Evolutionary conservation across 495 filamentous ascomycete species (phyloP).

Genomic region (Lasiosphaeria hispida): DNA sequence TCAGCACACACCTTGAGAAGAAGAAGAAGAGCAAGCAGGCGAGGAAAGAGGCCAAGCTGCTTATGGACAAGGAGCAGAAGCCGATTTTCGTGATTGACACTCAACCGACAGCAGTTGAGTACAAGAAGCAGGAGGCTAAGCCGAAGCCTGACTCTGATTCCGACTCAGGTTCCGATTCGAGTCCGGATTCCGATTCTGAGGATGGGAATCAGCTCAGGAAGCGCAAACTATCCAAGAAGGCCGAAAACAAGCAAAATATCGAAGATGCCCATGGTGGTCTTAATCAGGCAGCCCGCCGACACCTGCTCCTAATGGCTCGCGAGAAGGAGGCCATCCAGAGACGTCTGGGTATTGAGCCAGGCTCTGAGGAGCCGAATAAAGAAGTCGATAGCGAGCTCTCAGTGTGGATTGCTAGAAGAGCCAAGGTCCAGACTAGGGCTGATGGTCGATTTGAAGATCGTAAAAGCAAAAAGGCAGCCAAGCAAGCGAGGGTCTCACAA

Average conservation of each 20-base stretch:
- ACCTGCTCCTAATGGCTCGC: slow-evolving; percentile 24
- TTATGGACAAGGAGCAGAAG: not conserved
- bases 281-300: slow-evolving; percentile 27
- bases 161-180: not conserved
- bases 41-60: not conserved
- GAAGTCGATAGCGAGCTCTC: slow-evolving; percentile 21
- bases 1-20: not conserved
- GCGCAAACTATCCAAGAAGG: not conserved
- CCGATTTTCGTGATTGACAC: slow-evolving; percentile 4
- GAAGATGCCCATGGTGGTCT: slow-evolving; percentile 6
- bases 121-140: no score
- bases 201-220: not conserved
- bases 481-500: not conserved
- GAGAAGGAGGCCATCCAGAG: slow-evolving; percentile 23
- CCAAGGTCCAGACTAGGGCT: not conserved
- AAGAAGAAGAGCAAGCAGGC: not conserved
- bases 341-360: slow-evolving; percentile 16
- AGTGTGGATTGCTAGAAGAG: slow-evolving; percentile 13
- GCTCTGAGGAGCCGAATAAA: slow-evolving; percentile 11
- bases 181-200: not conserved
- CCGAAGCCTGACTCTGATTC: not conserved
- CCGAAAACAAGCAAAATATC: no score
- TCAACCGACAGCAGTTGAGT: not conserved
- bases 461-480: slow-evolving; percentile 6
- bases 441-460: not conserved